These are phyloP conservation scores for Rubia yunnanensis DNA, from an alignment of 257 asterid species.

Conservation along the genomic window DNA sequence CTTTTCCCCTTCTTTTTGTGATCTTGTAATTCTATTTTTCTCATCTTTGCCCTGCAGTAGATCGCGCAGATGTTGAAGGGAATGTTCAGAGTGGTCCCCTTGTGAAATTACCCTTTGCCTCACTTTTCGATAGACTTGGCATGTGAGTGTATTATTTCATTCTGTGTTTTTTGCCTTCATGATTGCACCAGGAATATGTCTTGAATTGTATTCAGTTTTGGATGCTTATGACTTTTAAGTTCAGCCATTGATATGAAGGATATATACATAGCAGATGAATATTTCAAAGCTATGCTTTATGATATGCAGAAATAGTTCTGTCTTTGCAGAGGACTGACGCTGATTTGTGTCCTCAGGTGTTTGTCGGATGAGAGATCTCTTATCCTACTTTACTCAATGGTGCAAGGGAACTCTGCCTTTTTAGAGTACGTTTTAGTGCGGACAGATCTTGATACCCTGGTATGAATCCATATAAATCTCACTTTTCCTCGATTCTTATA, in stretches of 20 bases:
- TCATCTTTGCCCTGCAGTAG: conserved; percentile 56
- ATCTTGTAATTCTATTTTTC: conserved; percentile 19
- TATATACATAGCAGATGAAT: not conserved
- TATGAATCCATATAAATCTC: conserved; percentile 27
- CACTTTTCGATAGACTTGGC: conserved; percentile 92
- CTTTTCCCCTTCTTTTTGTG: conserved; percentile 6
- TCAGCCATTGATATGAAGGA: not conserved
- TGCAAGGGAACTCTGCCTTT: conserved; percentile 89
- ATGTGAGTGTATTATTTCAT: conserved; percentile 44
- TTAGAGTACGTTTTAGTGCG: conserved; percentile 97
- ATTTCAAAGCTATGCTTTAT: not conserved
- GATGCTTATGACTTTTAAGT: not conserved
- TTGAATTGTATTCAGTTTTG: not conserved
- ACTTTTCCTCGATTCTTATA: conserved; percentile 4
- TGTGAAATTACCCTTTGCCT: conserved; percentile 80
- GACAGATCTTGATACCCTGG: conserved; percentile 95
- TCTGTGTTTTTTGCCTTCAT: not conserved
- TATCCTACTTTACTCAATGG: conserved; percentile 82
- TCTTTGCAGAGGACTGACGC: not conserved
- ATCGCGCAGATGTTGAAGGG: conserved; percentile 75
- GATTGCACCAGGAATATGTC: not conserved
- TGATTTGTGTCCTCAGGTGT: conserved; percentile 41
- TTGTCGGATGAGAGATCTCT: conserved; percentile 80
- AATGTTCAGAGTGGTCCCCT: conserved; percentile 55
- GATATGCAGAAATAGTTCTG: not conserved